Conservation (phyloP, 345 rosid species). For the Rhodamnia rubescens region DNA sequence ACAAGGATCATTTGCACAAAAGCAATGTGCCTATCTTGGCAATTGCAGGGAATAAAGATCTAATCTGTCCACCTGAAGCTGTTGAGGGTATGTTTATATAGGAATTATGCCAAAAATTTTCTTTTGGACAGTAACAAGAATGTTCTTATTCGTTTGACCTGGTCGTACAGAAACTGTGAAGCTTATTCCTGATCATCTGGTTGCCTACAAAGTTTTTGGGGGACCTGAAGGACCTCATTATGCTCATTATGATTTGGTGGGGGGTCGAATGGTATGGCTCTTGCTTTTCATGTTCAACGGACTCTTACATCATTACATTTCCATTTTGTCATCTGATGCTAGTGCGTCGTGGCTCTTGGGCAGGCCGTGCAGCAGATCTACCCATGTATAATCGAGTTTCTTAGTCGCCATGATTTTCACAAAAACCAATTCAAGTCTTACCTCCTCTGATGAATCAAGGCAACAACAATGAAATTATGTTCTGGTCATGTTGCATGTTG, state of each 20-base stretch:
- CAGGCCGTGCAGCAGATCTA: conserved; percentile 94
- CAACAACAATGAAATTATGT: neutral
- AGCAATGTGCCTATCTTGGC: conserved; percentile 72
- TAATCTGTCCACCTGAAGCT: conserved; percentile 89
- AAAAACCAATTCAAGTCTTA: neutral
- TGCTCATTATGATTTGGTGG: conserved; percentile 76
- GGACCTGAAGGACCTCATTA: conserved; percentile 55
- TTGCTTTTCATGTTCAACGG: neutral
- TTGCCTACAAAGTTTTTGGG: conserved; percentile 49
- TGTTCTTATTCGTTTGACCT: conserved; percentile 2
- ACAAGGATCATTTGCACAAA: conserved; percentile 56
- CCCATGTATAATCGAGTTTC: conserved; percentile 71
- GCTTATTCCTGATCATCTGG: conserved; percentile 43
- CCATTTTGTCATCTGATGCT: neutral
- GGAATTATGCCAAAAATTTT: neutral
- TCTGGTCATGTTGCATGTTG: neutral
- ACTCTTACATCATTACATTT: conserved; percentile 1
- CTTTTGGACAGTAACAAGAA: neutral
- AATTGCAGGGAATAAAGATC: conserved; percentile 83
- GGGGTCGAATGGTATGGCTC: conserved; percentile 48
- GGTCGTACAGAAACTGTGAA: conserved; percentile 39
- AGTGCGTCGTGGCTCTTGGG: neutral
- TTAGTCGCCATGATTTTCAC: conserved; percentile 31
- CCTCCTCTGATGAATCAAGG: neutral
- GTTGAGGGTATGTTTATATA: conserved; percentile 51